Evolutionary conservation across 1,139 yeast genomes (phyloP).

Genomic region (Zygotorulaspora mrakii): DNA sequence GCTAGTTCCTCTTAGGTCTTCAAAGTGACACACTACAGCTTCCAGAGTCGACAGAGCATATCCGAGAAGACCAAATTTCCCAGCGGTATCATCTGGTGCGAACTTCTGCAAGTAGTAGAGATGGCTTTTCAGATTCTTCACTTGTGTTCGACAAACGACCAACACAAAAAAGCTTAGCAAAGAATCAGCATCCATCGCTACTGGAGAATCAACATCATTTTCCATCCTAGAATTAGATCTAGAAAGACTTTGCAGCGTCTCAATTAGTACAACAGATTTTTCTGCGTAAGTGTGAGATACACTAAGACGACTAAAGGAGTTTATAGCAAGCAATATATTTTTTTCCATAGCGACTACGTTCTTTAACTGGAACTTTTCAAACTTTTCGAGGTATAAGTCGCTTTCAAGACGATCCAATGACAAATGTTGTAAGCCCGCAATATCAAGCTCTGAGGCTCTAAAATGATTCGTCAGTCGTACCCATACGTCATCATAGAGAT

Average conservation of each 20-base stretch:
- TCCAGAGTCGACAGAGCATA: conserved; percentile 75
- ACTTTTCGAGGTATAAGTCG: conserved; percentile 40
- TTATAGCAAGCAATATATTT: conserved; percentile 51
- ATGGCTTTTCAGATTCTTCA: conserved; percentile 59
- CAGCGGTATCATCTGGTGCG: conserved; percentile 46
- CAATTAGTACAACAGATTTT: conserved; percentile 52
- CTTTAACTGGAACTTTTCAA: conserved; percentile 38
- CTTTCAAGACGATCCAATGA: conserved; percentile 72
- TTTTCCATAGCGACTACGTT: conserved; percentile 41
- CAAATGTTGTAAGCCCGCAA: conserved; percentile 44
- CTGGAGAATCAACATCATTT: conserved; percentile 26
- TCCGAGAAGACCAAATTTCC: conserved; percentile 50
- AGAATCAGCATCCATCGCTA: conserved; percentile 72
- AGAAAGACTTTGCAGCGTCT: conserved; percentile 54
- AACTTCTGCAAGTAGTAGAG: conserved; percentile 62
- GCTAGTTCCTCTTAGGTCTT: conserved; percentile 13
- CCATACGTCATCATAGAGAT: conserved; percentile 62
- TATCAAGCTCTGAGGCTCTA: conserved; percentile 15
- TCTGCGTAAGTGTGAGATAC: conserved; percentile 49
- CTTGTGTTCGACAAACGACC: conserved; percentile 63
- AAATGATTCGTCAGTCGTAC: conserved; percentile 15
- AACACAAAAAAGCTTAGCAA: conserved; percentile 68
- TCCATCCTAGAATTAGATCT: conserved; percentile 8
- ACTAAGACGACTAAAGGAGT: conserved; percentile 50
- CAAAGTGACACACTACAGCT: conserved; percentile 64